A percentile compares a stretch with the other conserved stretches of the same genome.
Evolutionary conservation across 495 filamentous ascomycete genomes (phyloP).

Genomic region (Neurospora tetrasperma): DNA sequence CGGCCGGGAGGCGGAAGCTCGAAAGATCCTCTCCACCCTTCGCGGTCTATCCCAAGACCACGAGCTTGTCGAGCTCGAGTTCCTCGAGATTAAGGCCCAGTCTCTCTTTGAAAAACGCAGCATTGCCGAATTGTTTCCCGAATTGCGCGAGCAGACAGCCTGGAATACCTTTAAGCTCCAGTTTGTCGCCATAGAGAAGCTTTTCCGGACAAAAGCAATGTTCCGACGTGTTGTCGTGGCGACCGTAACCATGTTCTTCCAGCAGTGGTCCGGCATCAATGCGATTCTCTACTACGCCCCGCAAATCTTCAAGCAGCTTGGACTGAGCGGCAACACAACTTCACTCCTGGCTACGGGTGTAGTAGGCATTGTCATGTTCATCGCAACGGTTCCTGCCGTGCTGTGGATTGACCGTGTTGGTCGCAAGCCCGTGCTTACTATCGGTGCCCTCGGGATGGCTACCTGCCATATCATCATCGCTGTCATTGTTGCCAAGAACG

Average conservation of each 20-base stretch:
- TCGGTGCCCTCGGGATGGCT: conserved; percentile 49
- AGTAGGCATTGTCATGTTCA: conserved; percentile 65
- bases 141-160: conserved; percentile 47
- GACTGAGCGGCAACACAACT: conserved; percentile 49
- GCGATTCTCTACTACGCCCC: conserved; percentile 67
- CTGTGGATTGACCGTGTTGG: conserved; percentile 54
- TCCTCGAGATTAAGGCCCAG: conserved; percentile 73
- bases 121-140: conserved; percentile 58
- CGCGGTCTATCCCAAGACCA: conserved; percentile 50
- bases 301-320: conserved; percentile 60
- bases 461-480: conserved; percentile 64
- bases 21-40: conserved; percentile 54
- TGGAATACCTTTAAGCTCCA: conserved; percentile 58
- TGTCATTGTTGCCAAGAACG: conserved; percentile 56
- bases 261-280: conserved; percentile 68
- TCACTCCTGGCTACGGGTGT: conserved; percentile 71
- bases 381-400: conserved; percentile 58
- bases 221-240: conserved; percentile 63
- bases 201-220: conserved; percentile 66
- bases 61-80: conserved; percentile 63
- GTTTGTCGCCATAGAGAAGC: conserved; percentile 58
- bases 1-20: conserved; percentile 59
- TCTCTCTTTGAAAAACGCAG: conserved; percentile 71
- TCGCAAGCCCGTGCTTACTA: conserved; percentile 46
- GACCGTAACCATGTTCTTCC: conserved; percentile 61